phyloP scores from a whole-genome alignment of 345 rosid species.

The Raphanus raphanistrum region DNA sequence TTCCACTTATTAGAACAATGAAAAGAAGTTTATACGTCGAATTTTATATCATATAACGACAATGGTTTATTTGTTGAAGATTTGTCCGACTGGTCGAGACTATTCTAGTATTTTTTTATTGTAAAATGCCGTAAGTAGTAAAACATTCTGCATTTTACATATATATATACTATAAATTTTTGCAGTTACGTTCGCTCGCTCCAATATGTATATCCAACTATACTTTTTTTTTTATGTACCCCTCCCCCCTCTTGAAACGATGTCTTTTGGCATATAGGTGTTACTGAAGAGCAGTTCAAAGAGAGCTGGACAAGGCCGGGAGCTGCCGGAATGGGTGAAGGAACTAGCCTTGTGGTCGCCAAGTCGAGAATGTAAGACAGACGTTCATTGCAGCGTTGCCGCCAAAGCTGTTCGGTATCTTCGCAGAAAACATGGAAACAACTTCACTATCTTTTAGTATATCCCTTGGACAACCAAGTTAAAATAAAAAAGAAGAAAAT shows the following conservation, averaged over 20 bases:
- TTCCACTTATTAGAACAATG: neutral
- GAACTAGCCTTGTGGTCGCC: slow-evolving; percentile 59
- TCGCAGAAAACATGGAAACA: slow-evolving; percentile 16
- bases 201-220: neutral
- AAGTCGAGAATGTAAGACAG: slow-evolving; percentile 69
- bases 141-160: neutral
- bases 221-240: neutral
- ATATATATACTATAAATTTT: neutral
- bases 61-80: neutral
- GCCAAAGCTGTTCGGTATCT: slow-evolving; percentile 23
- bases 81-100: neutral
- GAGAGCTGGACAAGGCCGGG: slow-evolving; percentile 82
- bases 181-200: neutral
- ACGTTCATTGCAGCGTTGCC: slow-evolving; percentile 8
- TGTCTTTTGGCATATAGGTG: slow-evolving; percentile 46
- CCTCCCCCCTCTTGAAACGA: neutral
- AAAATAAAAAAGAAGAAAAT: neutral
- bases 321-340: slow-evolving; percentile 48
- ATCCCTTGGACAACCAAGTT: slow-evolving; percentile 15
- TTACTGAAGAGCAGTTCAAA: slow-evolving; percentile 95
- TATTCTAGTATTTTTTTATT: neutral
- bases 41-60: neutral
- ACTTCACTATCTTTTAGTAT: slow-evolving; percentile 27
- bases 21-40: neutral
- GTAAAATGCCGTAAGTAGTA: neutral